These are phyloP conservation scores for Puccinellia tenuiflora DNA, from an alignment of 176 grass and related monocot genomes.

Conservation along the genomic window DNA sequence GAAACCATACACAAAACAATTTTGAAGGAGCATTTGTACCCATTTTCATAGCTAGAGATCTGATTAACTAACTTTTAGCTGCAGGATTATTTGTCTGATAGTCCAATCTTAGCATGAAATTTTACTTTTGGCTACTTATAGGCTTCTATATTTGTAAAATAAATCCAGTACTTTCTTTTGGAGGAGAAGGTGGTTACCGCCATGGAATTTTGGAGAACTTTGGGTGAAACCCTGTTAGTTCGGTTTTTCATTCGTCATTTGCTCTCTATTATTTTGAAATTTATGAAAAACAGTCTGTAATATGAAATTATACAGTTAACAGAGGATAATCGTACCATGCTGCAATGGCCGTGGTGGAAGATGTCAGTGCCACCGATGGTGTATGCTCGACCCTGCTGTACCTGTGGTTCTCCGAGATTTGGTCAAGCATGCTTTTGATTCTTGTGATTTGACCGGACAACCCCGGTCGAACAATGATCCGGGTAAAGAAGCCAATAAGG, in stretches of 20 bases:
- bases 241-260: background rate
- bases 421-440: background rate
- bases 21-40: background rate
- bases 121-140: background rate
- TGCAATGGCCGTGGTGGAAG: background rate
- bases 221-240: background rate
- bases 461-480: background rate
- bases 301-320: background rate
- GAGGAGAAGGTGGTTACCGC: background rate
- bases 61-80: background rate
- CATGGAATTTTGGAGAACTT: background rate
- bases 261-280: background rate
- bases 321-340: background rate
- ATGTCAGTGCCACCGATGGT: background rate
- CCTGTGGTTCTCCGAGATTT: background rate
- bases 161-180: background rate
- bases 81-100: background rate
- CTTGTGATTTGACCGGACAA: background rate
- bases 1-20: background rate
- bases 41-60: background rate
- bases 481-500: background rate
- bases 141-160: background rate
- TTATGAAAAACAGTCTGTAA: background rate
- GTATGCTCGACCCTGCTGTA: background rate
- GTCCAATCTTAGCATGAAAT: background rate